Evolutionary conservation across 495 filamentous ascomycete genomes (phyloP).

Genomic region (Chaetomium tenue): DNA sequence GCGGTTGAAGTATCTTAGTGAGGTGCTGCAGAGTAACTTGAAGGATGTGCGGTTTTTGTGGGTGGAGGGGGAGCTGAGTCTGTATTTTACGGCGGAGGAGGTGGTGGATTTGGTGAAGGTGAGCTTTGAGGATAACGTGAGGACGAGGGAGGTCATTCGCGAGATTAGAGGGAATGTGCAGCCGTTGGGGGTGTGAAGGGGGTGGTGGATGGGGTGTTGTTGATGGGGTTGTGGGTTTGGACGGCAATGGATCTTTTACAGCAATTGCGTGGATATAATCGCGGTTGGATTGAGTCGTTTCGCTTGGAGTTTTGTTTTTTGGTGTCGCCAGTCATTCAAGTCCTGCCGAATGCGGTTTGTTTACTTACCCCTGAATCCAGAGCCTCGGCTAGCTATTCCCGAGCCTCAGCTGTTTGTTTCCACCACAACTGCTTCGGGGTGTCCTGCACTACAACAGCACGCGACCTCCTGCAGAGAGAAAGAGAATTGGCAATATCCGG

Average conservation of each 20-base stretch:
- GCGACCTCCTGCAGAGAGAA: too few relatives aligned
- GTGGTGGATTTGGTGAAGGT: slow-evolving; percentile 83
- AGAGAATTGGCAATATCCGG: too few relatives aligned
- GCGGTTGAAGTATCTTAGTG: slow-evolving; percentile 81
- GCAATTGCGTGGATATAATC: background rate
- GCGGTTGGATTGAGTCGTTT: too few relatives aligned
- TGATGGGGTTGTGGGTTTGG: background rate
- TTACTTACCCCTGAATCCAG: too few relatives aligned
- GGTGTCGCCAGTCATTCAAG: too few relatives aligned
- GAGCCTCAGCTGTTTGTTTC: background rate
- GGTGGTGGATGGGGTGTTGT: background rate
- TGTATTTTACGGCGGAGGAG: slow-evolving; percentile 82
- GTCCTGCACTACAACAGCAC: too few relatives aligned
- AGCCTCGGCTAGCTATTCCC: too few relatives aligned
- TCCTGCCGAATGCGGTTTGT: too few relatives aligned
- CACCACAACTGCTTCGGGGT: background rate
- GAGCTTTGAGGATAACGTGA: slow-evolving; percentile 84
- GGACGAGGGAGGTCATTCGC: slow-evolving; percentile 70
- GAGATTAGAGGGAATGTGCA: slow-evolving; percentile 64
- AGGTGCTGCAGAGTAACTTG: slow-evolving; percentile 86
- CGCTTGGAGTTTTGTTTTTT: too few relatives aligned
- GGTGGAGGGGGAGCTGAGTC: slow-evolving; percentile 76
- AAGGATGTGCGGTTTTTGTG: slow-evolving; percentile 87
- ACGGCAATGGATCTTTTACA: background rate
- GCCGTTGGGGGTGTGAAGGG: slow-evolving; percentile 26